These are phyloP conservation scores for Haplosporangium sp. DNA, from an alignment of 371 early-diverging fungal species.

Conservation along the genomic window DNA sequence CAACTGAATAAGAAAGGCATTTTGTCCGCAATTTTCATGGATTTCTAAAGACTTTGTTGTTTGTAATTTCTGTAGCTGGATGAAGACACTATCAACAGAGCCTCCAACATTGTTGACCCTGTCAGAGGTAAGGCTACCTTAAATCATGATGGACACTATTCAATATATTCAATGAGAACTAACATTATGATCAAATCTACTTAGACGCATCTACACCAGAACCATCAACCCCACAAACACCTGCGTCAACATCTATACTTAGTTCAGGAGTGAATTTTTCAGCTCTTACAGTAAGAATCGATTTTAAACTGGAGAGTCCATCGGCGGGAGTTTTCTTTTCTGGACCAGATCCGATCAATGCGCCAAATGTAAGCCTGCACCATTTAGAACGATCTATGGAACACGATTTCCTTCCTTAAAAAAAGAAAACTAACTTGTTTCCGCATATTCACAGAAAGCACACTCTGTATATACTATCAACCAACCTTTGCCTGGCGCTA, in stretches of 20 bases:
- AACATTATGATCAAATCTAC: not conserved
- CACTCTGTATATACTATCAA: slow-evolving; percentile 85
- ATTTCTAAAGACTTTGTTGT: slow-evolving; percentile 28
- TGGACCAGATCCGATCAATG: slow-evolving; percentile 69
- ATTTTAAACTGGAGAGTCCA: slow-evolving; percentile 65
- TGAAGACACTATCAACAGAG: slow-evolving; percentile 28
- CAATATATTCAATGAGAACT: too few relatives aligned
- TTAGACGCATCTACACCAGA: slow-evolving; percentile 43
- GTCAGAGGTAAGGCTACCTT: slow-evolving; percentile 14
- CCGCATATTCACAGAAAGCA: slow-evolving; percentile 56
- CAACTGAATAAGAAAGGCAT: not conserved
- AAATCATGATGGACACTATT: not conserved
- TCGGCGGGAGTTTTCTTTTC: slow-evolving; percentile 67
- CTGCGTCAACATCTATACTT: slow-evolving; percentile 22
- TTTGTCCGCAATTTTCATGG: not conserved
- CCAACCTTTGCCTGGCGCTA: slow-evolving; percentile 78
- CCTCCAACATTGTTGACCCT: slow-evolving; percentile 33
- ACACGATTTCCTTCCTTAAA: not conserved
- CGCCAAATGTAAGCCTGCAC: slow-evolving; percentile 62
- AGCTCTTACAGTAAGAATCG: slow-evolving; percentile 63
- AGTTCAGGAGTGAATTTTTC: slow-evolving; percentile 49
- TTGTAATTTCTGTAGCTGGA: slow-evolving; percentile 18
- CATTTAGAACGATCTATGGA: too few relatives aligned
- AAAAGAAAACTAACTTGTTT: not conserved
- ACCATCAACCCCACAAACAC: slow-evolving; percentile 50